Evolutionary conservation across 208 protist genomes (phyloP).

Genomic region (Trypanosoma avium): DNA sequence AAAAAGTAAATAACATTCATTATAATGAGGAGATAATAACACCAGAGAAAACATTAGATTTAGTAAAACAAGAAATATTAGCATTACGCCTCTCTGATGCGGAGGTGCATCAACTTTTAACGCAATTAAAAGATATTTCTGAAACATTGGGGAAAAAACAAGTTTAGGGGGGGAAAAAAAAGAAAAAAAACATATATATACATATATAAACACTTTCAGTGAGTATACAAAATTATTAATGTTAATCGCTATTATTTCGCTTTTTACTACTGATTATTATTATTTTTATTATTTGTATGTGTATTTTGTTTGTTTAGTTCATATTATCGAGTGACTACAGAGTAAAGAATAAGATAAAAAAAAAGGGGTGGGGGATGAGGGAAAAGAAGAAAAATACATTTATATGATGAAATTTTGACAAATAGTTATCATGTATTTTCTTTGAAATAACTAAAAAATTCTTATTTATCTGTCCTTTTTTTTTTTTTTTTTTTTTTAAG

Average conservation of each 20-base stretch:
- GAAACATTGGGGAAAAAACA: neutral
- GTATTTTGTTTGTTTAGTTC: too few relatives aligned
- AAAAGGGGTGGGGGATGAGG: too few relatives aligned
- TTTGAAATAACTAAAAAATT: neutral
- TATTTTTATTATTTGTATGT: too few relatives aligned
- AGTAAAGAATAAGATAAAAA: too few relatives aligned
- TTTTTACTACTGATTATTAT: too few relatives aligned
- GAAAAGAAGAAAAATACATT: too few relatives aligned
- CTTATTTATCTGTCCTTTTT: neutral
- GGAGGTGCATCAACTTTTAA: neutral
- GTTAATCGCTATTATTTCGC: too few relatives aligned
- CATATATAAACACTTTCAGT: too few relatives aligned
- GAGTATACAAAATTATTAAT: too few relatives aligned
- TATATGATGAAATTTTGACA: neutral
- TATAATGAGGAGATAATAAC: neutral
- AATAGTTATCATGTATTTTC: neutral
- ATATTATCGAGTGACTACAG: too few relatives aligned
- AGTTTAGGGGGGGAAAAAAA: neutral
- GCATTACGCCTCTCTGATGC: neutral
- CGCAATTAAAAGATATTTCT: neutral
- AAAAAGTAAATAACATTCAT: neutral
- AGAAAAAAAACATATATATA: neutral
- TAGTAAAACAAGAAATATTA: neutral
- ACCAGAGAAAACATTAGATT: neutral
- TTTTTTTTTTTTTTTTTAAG: neutral